Conservation (phyloP, 2,329 filamentous ascomycete genomes). For the Metarhizium humberi region DNA sequence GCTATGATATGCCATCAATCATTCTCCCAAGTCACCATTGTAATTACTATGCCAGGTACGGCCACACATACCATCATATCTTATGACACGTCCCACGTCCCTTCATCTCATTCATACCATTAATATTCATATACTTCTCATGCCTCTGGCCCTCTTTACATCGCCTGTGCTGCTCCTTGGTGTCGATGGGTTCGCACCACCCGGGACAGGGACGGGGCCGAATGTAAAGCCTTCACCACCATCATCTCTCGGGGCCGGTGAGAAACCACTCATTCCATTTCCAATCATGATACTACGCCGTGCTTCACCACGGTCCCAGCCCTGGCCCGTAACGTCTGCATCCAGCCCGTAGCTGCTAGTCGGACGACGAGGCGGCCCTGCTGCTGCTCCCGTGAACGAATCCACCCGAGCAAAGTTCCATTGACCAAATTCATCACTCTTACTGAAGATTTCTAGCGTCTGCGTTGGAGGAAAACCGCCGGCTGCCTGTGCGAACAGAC, state of each 20-base stretch:
- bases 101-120: not conserved
- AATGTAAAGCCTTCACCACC: not conserved
- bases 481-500: slow-evolving; percentile 39
- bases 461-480: slow-evolving; percentile 31
- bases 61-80: not conserved
- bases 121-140: not conserved
- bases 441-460: slow-evolving; percentile 51
- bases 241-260: slow-evolving; percentile 35
- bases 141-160: not conserved
- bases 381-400: slow-evolving; percentile 18
- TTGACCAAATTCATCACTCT: slow-evolving; percentile 46
- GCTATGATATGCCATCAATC: not conserved
- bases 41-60: not conserved
- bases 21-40: not conserved
- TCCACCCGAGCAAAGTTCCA: slow-evolving; percentile 49
- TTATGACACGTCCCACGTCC: not conserved
- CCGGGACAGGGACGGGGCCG: not conserved
- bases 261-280: slow-evolving; percentile 41
- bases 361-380: slow-evolving; percentile 28
- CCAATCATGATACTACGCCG: slow-evolving; percentile 45
- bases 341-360: slow-evolving; percentile 49
- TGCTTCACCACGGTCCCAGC: slow-evolving; percentile 43
- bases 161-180: slow-evolving; percentile 4
- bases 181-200: not conserved
- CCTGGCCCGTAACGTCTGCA: slow-evolving; percentile 37